These are phyloP conservation scores for Geum urbanum DNA, from an alignment of 306 rosid genomes.

Conservation along the genomic window DNA sequence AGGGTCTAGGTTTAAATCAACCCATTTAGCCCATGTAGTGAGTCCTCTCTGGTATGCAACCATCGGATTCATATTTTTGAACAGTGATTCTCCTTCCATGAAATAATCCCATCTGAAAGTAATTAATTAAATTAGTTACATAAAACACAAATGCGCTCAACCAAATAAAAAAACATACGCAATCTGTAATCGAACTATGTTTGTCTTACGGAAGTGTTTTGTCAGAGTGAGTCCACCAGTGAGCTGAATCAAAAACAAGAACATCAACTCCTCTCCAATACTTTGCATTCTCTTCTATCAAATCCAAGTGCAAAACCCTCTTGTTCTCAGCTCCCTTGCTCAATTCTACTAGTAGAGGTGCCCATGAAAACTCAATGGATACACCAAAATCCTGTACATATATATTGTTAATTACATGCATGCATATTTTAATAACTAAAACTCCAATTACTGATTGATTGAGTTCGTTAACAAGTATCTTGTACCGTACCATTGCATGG, in stretches of 20 bases:
- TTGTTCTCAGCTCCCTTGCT: slow-evolving; percentile 54
- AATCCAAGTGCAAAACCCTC: slow-evolving; percentile 74
- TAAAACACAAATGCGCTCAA: no score
- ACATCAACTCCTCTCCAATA: slow-evolving; percentile 89
- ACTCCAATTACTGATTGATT: background rate
- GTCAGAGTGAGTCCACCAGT: slow-evolving; percentile 99
- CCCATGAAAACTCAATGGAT: slow-evolving; percentile 89
- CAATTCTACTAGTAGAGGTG: slow-evolving; percentile 84
- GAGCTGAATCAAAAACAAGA: slow-evolving; percentile 94
- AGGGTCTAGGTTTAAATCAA: slow-evolving; percentile 74
- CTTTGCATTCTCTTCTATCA: slow-evolving; percentile 88
- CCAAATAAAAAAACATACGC: no score
- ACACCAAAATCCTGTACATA: slow-evolving; percentile 71
- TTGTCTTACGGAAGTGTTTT: slow-evolving; percentile 66
- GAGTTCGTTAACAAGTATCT: background rate
- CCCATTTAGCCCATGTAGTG: slow-evolving; percentile 95
- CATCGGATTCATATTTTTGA: slow-evolving; percentile 76
- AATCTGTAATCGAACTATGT: no score
- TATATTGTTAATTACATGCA: background rate
- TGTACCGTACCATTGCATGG: slow-evolving; percentile 68
- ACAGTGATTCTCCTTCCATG: slow-evolving; percentile 62
- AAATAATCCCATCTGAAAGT: slow-evolving; percentile 84
- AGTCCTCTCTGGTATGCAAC: slow-evolving; percentile 94
- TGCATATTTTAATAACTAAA: no score
- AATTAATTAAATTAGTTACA: background rate